Conservation (phyloP, 177 flowering plant genomes). For the Vitis hybrid region DNA sequence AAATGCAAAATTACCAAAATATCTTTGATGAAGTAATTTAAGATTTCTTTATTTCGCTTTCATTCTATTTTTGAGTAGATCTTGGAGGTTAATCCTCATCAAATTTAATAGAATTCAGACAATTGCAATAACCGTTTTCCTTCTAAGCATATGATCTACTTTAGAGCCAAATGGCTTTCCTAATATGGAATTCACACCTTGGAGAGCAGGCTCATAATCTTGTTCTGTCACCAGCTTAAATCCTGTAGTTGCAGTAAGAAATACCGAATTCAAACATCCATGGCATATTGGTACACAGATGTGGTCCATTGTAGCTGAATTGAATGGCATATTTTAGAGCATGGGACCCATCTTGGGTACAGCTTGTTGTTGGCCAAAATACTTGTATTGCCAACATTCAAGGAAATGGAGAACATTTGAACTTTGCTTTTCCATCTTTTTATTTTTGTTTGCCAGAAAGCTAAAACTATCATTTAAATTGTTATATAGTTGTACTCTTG, state of each 20-base stretch:
- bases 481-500: no score
- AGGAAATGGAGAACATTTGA: no score
- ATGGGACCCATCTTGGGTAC: not conserved
- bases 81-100: no score
- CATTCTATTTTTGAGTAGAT: no score
- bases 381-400: no score
- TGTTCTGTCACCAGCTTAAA: not conserved
- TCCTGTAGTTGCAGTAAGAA: not conserved
- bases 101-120: not conserved
- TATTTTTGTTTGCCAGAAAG: no score
- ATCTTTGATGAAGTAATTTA: no score
- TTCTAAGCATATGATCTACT: not conserved
- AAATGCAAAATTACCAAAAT: no score
- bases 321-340: not conserved
- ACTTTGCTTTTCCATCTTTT: no score
- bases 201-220: not conserved
- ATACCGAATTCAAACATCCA: not conserved
- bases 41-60: no score
- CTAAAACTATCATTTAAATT: no score
- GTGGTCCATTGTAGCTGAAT: not conserved
- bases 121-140: not conserved
- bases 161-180: not conserved
- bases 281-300: not conserved
- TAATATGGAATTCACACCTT: not conserved
- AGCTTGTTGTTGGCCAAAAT: no score